phyloP scores from a whole-genome alignment of 2,329 filamentous ascomycete species.

The Stachybotrys chlorohalonatus region DNA sequence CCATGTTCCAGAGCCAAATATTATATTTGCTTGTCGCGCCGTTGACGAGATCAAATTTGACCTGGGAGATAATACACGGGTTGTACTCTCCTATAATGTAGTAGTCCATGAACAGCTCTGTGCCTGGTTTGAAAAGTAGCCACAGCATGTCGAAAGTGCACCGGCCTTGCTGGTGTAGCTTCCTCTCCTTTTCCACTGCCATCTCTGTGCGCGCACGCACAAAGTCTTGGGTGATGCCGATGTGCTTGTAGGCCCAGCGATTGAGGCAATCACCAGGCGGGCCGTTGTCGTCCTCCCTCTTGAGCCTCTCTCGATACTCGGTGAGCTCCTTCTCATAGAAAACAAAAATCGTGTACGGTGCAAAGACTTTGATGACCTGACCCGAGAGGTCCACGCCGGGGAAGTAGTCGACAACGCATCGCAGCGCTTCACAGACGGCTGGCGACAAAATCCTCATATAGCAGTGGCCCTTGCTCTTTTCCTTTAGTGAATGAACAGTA shows the following conservation, averaged over 20 bases:
- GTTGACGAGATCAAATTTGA: background rate
- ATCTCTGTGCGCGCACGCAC: slow-evolving; percentile 2
- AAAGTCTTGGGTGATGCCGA: slow-evolving; percentile 7
- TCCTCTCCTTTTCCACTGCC: slow-evolving; percentile 4
- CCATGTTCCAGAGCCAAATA: background rate
- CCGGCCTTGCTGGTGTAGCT: slow-evolving; percentile 4
- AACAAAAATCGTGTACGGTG: slow-evolving; percentile 5
- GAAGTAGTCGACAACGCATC: slow-evolving; percentile 9
- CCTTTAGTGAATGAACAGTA: background rate
- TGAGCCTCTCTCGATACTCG: slow-evolving; percentile 1
- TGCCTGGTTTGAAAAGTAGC: slow-evolving; percentile 8
- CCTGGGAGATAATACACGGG: background rate
- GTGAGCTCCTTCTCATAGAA: slow-evolving; percentile 6
- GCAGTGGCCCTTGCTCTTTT: slow-evolving; percentile 2
- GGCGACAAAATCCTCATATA: slow-evolving; percentile 6
- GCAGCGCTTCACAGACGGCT: slow-evolving; percentile 7
- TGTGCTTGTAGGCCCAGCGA: slow-evolving; percentile 2
- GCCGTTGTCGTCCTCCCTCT: background rate
- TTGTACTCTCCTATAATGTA: slow-evolving; percentile 2
- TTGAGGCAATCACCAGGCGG: slow-evolving; percentile 1
- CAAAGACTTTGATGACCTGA: slow-evolving; percentile 1
- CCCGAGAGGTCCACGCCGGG: slow-evolving; percentile 4
- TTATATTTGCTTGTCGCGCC: background rate
- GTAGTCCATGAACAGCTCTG: slow-evolving; percentile 4
- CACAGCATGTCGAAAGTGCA: slow-evolving; percentile 10